These are phyloP conservation scores for Fusarium fujikuroi DNA, from an alignment of 2,329 filamentous ascomycete genomes.

Conservation along the genomic window DNA sequence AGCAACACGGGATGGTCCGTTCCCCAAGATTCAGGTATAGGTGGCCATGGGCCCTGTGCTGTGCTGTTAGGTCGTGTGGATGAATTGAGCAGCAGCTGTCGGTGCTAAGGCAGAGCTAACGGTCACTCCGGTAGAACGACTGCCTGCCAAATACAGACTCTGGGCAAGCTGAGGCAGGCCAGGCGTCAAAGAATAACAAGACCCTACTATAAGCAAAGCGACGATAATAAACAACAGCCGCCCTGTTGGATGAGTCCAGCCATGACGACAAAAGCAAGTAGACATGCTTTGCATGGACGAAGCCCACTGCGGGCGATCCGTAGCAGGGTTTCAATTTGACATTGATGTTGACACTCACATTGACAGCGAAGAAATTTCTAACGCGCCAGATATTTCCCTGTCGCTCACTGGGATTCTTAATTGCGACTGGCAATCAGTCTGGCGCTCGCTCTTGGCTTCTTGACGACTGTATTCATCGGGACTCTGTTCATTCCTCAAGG, in stretches of 20 bases:
- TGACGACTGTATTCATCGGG: conserved; percentile 11
- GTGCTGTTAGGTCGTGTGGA: background rate
- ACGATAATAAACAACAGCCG: background rate
- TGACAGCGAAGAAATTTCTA: background rate
- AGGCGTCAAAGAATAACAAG: conserved; percentile 1
- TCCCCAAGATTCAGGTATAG: conserved; percentile 39
- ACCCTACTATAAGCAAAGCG: background rate
- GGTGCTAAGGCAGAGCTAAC: conserved; percentile 6
- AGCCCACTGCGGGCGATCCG: conserved; percentile 28
- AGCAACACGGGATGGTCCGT: conserved; percentile 39
- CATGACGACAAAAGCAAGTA: conserved; percentile 32
- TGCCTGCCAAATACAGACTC: background rate
- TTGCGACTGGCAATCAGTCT: conserved; percentile 21
- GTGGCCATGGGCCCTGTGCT: background rate
- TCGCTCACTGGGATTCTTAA: conserved; percentile 17
- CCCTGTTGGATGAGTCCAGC: conserved; percentile 16
- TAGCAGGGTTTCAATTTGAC: conserved; percentile 28
- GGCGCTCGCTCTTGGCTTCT: conserved; percentile 17
- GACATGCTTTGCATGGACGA: conserved; percentile 35
- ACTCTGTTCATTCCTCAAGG: conserved; percentile 30
- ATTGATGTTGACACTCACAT: background rate
- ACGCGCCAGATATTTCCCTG: conserved; percentile 11
- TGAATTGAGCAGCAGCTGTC: background rate
- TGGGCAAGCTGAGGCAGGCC: background rate
- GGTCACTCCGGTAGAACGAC: conserved; percentile 9